These are phyloP conservation scores for Calocybe indica DNA, from an alignment of 768 basidiomycete genomes.

Conservation along the genomic window DNA sequence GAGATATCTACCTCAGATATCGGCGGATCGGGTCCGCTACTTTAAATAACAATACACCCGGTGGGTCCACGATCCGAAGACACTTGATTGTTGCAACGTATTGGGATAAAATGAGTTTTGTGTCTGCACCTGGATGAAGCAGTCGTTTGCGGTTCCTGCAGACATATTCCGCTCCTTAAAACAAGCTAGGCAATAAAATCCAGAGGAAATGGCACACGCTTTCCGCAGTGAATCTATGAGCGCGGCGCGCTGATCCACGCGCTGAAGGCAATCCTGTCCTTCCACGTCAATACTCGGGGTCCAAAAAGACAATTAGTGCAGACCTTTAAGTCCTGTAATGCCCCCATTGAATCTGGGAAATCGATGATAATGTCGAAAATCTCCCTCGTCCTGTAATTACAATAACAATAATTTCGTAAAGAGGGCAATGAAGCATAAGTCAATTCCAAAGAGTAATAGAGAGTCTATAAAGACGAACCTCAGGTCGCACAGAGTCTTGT, in stretches of 20 bases:
- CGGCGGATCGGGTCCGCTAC: slow-evolving; percentile 89
- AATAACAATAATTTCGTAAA: not conserved
- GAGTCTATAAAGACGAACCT: slow-evolving; percentile 39
- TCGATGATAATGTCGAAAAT: slow-evolving; percentile 97
- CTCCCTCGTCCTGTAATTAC: slow-evolving; percentile 53
- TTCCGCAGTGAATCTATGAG: slow-evolving; percentile 75
- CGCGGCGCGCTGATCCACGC: slow-evolving; percentile 73
- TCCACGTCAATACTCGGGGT: not conserved
- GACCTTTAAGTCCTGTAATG: slow-evolving; percentile 83
- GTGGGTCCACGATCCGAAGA: slow-evolving; percentile 85
- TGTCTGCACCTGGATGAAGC: slow-evolving; percentile 94
- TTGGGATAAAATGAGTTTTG: slow-evolving; percentile 80
- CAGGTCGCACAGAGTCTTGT: slow-evolving; percentile 84
- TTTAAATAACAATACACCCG: slow-evolving; percentile 87
- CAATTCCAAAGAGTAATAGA: not conserved
- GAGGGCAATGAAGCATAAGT: not conserved
- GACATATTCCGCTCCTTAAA: not conserved
- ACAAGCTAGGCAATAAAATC: slow-evolving; percentile 3
- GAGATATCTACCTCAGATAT: slow-evolving; percentile 65
- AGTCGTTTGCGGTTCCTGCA: slow-evolving; percentile 78
- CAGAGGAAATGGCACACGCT: slow-evolving; percentile 44
- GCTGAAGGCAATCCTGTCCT: slow-evolving; percentile 61
- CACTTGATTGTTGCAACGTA: slow-evolving; percentile 93
- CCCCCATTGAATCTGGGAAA: slow-evolving; percentile 81
- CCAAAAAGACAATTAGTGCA: not conserved